Base-by-base conservation (phyloP, 2,329 filamentous ascomycete genomes). In the Talaromyces sp. region DNA sequence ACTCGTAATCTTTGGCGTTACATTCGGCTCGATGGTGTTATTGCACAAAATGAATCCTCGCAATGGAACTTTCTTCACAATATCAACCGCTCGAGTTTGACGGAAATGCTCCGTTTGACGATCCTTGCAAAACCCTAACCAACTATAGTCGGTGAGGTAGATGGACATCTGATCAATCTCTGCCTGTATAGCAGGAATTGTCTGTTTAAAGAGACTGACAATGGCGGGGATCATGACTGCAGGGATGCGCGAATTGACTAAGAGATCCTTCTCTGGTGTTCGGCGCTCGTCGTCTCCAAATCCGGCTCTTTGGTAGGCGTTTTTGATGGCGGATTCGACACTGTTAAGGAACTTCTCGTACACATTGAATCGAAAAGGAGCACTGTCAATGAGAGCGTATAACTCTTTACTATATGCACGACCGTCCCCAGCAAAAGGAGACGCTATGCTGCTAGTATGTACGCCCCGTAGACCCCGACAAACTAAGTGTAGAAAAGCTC, bases 131-230 rank as follows among this genome's bases (percentile, higher is more conserved):
- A 91, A 79, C 5, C 89, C 88, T 11, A 95, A 80, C 72, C 90
- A 84, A 56, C 81, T 81, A 61, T 87, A 91, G 71, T 95, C 86
- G 56, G 85, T 84, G 75, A 92, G 89, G 76, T 90, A 90, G 56
- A 96, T 80, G 64, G 83, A 83, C 9, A 87, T 84, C 31, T 86
- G 82, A 67, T 95, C 86, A 11, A 87, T 82, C 61, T 83, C 80
- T 5, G 79, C 79, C 44, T 84, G 81, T 60, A 93, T 82, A 21
- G 81, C 79, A 0, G 79, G 80, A 31, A 92, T 75, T 0, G 76
- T 79, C 21, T 77, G 79, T 0, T 76, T 79, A 0, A 87, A 71
- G 2, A 87, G 72, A 5, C 75, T 75, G 23, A 75, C 72, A 0
- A 85, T 78, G 0, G 80, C 81, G 2, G 80, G 75, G 18, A 81